Evolutionary conservation across 768 basidiomycete genomes (phyloP), one percentile per base, ranked within the genome.

Genomic region (Xerocomellus chrysenteron): DNA sequence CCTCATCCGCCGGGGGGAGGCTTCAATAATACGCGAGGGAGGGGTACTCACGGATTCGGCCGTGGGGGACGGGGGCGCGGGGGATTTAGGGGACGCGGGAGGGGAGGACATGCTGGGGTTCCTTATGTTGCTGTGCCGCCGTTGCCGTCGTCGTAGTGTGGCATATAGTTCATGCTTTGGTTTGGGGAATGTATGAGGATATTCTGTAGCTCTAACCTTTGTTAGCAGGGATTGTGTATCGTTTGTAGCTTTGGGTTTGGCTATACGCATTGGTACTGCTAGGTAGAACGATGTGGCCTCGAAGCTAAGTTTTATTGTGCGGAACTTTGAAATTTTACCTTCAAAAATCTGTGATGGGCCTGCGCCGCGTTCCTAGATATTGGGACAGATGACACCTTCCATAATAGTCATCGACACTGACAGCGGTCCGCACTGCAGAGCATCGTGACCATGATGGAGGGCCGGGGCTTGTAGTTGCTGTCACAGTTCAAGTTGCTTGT

Each of bases 31-130:
- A 39, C 48, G 14, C 68, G 76, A 40, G 76, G 75, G 40, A 65
- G 78, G 10, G 75, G 32, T 3, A 32, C 32, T 32, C 32, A 11
- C 32, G 32, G 72, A n/a, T 69, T 63, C n/a, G 71, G 73, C 39
- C 72, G 76, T 21, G 74, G 68, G 16, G 67, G 65, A 35, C 63
- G 72, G 0, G 73, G 75, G 44, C 65, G 68, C 17, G 60, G 72
- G 47, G 58, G 68, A 40, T 61, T 51, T 40, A 62, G 76, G 43
- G 76, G 72, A 36, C 60, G 75, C 4, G 76, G 69, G 32, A 63
- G 74, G 39, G 72, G 65, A 28, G 63, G 52, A 0, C 28, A 28
- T 1, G 11, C 49, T 17, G 68, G 65, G 14, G 58, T 46, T 4
- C 17, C 48, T 13, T 41, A 50, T 43, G 24, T 13, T 39, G 2